These are phyloP conservation scores for Pythium insidiosum DNA, from an alignment of 352 stramenopile species.

Conservation along the genomic window DNA sequence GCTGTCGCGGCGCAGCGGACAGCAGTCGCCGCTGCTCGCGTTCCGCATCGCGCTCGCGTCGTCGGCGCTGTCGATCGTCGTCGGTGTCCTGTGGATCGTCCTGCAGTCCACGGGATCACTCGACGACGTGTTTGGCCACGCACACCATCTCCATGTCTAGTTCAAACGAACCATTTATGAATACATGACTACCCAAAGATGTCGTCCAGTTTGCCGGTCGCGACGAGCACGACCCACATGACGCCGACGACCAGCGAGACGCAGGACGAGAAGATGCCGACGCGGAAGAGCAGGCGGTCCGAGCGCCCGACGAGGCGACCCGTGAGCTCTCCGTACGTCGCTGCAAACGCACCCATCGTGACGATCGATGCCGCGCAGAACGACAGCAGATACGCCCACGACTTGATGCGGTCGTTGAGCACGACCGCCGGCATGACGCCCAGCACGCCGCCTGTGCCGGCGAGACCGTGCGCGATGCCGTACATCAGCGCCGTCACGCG, in stretches of 20 bases:
- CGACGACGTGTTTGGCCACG: slow-evolving; percentile 46
- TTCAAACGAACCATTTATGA: background rate
- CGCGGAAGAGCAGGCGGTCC: slow-evolving; percentile 28
- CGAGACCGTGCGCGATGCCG: slow-evolving; percentile 73
- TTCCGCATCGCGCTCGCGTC: slow-evolving; percentile 45
- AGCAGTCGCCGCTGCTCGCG: slow-evolving; percentile 17
- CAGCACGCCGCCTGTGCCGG: slow-evolving; percentile 44
- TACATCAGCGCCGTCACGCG: slow-evolving; percentile 50
- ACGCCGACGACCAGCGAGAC: slow-evolving; percentile 50
- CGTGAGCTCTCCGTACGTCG: slow-evolving; percentile 61
- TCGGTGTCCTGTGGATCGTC: slow-evolving; percentile 66
- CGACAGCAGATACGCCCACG: slow-evolving; percentile 60
- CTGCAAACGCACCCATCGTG: slow-evolving; percentile 83
- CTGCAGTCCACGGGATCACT: slow-evolving; percentile 53
- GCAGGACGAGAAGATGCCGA: slow-evolving; percentile 48
- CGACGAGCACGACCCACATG: slow-evolving; percentile 49
- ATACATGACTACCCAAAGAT: slow-evolving; percentile 24
- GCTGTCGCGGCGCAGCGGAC: slow-evolving; percentile 24
- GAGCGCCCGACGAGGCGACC: slow-evolving; percentile 26
- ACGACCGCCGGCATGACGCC: slow-evolving; percentile 76
- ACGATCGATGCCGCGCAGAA: slow-evolving; percentile 83
- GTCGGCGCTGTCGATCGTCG: slow-evolving; percentile 40
- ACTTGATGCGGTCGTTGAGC: slow-evolving; percentile 51
- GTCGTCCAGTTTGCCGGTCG: slow-evolving; percentile 36
- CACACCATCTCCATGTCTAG: slow-evolving; percentile 5